Evolutionary conservation across 352 stramenopile species (phyloP).

Genomic region (Phytophthora sojae): DNA sequence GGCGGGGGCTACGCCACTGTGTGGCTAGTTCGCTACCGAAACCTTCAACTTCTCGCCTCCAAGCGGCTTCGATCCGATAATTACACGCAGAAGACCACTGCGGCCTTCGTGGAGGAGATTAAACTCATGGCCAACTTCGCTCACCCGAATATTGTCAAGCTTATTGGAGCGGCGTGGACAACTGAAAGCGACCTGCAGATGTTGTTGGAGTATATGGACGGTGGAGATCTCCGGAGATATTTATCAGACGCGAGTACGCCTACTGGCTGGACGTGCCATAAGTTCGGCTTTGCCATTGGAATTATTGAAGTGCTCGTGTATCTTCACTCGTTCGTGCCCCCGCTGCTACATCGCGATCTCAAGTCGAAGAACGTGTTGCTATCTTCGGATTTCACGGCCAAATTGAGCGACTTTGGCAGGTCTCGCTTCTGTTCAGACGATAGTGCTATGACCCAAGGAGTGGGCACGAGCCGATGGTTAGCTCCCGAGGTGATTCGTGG

Average conservation of each 20-base stretch:
- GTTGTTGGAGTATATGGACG: conserved; percentile 50
- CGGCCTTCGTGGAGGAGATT: conserved; percentile 49
- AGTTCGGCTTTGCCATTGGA: conserved; percentile 41
- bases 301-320: conserved; percentile 49
- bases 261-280: conserved; percentile 24
- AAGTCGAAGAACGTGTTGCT: conserved; percentile 66
- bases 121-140: conserved; percentile 49
- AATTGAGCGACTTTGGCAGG: conserved; percentile 40
- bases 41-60: conserved; percentile 29
- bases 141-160: conserved; percentile 47
- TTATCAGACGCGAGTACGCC: conserved; percentile 5
- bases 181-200: conserved; percentile 46
- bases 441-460: conserved; percentile 44
- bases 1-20: conserved; percentile 30
- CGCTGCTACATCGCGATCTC: conserved; percentile 61
- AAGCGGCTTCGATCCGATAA: conserved; percentile 33
- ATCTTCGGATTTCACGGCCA: conserved; percentile 18
- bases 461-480: conserved; percentile 64
- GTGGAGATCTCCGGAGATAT: conserved; percentile 43
- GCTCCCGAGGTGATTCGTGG: conserved; percentile 60
- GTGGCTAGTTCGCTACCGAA: conserved; percentile 32
- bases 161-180: conserved; percentile 49
- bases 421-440: conserved; percentile 25
- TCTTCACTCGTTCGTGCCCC: conserved; percentile 42
- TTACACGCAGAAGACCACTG: conserved; percentile 28